A percentile compares a stretch with the other conserved stretches of the same genome.
Evolutionary conservation across 116 monocot species (phyloP).

Genomic region (Phalaenopsis hybrid): DNA sequence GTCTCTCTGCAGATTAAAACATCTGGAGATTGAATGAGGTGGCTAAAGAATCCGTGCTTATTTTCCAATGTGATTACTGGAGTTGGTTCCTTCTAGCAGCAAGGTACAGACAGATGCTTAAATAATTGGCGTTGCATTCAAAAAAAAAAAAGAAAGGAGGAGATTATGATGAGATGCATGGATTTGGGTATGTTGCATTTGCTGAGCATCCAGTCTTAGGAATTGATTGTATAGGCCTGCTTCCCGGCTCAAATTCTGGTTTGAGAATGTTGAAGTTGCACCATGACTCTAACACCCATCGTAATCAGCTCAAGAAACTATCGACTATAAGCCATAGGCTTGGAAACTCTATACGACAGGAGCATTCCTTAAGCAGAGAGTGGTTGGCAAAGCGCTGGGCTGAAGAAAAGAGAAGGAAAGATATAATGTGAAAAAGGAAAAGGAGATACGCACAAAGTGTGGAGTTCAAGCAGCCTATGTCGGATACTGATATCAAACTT

Average conservation of each 20-base stretch:
- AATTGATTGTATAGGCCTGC: background rate
- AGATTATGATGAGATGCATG: background rate
- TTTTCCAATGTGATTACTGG: background rate
- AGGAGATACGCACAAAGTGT: background rate
- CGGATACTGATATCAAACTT: constrained; percentile 16
- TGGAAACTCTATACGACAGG: background rate
- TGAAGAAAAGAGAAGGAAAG: constrained; percentile 20
- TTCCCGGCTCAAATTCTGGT: background rate
- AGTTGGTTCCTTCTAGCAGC: background rate
- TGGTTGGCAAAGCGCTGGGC: constrained; percentile 41
- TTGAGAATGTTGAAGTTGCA: background rate
- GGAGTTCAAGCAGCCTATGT: constrained; percentile 3
- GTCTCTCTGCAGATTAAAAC: background rate
- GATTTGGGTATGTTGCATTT: background rate
- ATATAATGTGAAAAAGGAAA: constrained; percentile 12
- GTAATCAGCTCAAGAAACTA: background rate
- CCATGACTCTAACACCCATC: background rate
- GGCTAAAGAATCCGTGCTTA: background rate
- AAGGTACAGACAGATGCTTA: background rate
- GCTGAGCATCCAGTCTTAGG: background rate
- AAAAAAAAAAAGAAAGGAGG: background rate
- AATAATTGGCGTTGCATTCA: background rate
- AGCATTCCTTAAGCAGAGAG: constrained; percentile 21
- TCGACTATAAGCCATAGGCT: background rate
- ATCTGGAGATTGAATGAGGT: background rate